These are phyloP conservation scores for Candida silvatica DNA, from an alignment of 805 yeast species.

Conservation along the genomic window DNA sequence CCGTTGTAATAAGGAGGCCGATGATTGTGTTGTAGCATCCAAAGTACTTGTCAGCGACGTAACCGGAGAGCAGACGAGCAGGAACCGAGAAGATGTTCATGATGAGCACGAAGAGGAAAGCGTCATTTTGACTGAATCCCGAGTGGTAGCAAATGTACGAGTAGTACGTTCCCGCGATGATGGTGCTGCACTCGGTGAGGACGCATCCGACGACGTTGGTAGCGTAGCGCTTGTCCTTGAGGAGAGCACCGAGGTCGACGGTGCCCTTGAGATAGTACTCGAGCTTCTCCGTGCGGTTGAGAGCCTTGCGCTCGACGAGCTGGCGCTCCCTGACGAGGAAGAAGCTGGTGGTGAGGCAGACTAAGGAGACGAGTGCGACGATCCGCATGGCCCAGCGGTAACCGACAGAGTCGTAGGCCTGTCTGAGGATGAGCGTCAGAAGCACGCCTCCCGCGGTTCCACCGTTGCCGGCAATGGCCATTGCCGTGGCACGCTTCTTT, in stretches of 20 bases:
- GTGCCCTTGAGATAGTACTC: constrained; percentile 14
- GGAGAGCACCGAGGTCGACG: constrained; percentile 26
- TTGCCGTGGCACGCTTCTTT: constrained; percentile 44
- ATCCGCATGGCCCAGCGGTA: constrained; percentile 49
- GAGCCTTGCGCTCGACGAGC: constrained; percentile 5
- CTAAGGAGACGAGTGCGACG: constrained; percentile 34
- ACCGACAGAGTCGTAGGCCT: constrained; percentile 37
- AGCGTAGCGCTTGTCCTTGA: constrained; percentile 31
- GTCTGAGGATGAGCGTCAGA: constrained; percentile 41
- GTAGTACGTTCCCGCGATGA: constrained; percentile 36
- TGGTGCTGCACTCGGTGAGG: constrained; percentile 36
- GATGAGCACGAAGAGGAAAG: constrained; percentile 38
- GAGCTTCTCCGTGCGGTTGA: constrained; percentile 5
- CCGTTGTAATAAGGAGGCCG: constrained; percentile 19
- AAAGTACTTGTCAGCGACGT: constrained; percentile 21
- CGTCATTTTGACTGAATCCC: constrained; percentile 31
- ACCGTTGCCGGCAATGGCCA: constrained; percentile 40
- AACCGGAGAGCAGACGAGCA: constrained; percentile 20
- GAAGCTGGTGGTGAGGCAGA: constrained; percentile 16
- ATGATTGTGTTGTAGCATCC: constrained; percentile 47
- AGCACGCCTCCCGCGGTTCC: constrained; percentile 44
- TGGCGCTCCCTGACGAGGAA: constrained; percentile 28
- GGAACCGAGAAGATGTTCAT: constrained; percentile 34
- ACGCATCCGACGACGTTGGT: constrained; percentile 35
- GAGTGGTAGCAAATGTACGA: constrained; percentile 39